phyloP scores from a whole-genome alignment of 2,329 filamentous ascomycete genomes.

The Simplicillium aogashimaense region DNA sequence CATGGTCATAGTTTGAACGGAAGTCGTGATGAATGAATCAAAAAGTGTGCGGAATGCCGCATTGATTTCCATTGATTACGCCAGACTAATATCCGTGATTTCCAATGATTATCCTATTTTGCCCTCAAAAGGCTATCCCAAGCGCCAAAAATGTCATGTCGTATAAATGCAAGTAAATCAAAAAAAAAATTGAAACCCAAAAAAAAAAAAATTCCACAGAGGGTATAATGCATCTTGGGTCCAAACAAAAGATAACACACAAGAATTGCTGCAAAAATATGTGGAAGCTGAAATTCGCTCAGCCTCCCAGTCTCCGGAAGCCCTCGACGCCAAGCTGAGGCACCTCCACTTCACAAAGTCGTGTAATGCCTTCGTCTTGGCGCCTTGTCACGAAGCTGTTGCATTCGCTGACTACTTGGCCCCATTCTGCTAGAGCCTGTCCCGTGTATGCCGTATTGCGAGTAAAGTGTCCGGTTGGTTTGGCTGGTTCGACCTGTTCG shows the following conservation, averaged over 20 bases:
- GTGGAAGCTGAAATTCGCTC: slow-evolving; percentile 4
- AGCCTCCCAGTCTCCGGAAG: slow-evolving; percentile 25
- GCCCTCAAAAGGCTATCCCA: no score
- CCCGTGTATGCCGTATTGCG: slow-evolving; percentile 53
- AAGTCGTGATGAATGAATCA: no score
- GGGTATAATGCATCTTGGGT: no score
- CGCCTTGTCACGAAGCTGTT: slow-evolving; percentile 74
- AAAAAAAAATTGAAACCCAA: no score
- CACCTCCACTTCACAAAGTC: slow-evolving; percentile 56
- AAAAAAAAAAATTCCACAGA: no score
- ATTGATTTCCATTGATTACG: no score
- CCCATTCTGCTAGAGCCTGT: slow-evolving; percentile 70
- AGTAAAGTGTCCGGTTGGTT: slow-evolving; percentile 34
- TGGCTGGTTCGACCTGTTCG: slow-evolving; percentile 25
- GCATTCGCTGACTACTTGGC: slow-evolving; percentile 63
- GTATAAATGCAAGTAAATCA: no score
- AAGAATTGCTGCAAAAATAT: neutral
- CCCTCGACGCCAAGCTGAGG: slow-evolving; percentile 30
- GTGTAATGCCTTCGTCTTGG: slow-evolving; percentile 60
- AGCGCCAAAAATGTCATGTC: no score
- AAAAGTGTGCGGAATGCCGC: no score
- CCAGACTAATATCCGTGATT: no score
- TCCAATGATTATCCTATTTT: no score
- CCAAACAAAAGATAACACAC: no score
- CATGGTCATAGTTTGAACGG: neutral